Conservation (phyloP, 768 basidiomycete genomes). For the Hypholoma sublateritium region DNA sequence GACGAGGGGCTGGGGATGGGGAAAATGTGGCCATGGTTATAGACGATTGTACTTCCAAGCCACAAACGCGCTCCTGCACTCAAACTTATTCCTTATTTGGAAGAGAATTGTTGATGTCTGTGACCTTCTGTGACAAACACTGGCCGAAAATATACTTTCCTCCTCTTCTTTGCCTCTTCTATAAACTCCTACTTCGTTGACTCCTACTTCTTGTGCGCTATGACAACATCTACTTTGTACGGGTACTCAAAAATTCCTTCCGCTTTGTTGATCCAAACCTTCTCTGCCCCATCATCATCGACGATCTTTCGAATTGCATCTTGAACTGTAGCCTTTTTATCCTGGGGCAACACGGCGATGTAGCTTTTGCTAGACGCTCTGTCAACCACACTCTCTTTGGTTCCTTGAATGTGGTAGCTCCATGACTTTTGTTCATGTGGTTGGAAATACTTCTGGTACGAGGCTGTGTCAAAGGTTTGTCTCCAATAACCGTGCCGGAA, state of each 20-base stretch:
- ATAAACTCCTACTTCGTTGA: too few relatives aligned
- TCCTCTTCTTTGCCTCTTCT: too few relatives aligned
- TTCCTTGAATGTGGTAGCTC: constrained; percentile 50
- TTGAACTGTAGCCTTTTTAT: constrained; percentile 54
- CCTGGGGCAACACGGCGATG: constrained; percentile 59
- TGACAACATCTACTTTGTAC: constrained; percentile 66
- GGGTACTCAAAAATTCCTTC: constrained; percentile 79
- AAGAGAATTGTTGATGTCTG: neutral
- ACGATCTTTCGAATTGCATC: constrained; percentile 56
- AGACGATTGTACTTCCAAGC: neutral
- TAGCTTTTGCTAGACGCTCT: constrained; percentile 86
- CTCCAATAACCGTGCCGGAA: constrained; percentile 80
- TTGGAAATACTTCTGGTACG: constrained; percentile 62
- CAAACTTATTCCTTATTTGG: constrained; percentile 8
- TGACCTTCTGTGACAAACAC: too few relatives aligned
- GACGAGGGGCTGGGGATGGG: constrained; percentile 58
- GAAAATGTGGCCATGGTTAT: constrained; percentile 58
- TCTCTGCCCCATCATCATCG: constrained; percentile 51
- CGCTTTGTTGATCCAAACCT: constrained; percentile 73
- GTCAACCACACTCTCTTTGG: constrained; percentile 56
- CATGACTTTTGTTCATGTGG: constrained; percentile 57
- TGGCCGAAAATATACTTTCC: too few relatives aligned
- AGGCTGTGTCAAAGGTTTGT: constrained; percentile 57
- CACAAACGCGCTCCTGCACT: neutral
- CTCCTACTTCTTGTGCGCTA: constrained; percentile 35